These are phyloP conservation scores for Neurospora sp. DNA, from an alignment of 495 filamentous ascomycete species.

Conservation along the genomic window DNA sequence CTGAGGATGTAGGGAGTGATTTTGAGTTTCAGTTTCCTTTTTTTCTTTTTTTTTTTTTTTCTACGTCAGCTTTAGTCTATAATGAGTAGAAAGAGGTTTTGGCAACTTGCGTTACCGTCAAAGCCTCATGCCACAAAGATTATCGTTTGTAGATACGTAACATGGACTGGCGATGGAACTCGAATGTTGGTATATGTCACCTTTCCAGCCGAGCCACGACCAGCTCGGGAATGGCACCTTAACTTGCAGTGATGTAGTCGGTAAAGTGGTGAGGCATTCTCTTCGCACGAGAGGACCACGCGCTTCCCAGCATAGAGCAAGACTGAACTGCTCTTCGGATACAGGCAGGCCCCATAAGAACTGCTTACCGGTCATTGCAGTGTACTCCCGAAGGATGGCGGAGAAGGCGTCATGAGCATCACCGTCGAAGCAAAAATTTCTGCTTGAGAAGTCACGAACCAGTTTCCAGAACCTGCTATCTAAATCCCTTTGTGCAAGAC, in stretches of 20 bases:
- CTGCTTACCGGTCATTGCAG: conserved; percentile 1
- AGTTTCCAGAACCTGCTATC: not conserved
- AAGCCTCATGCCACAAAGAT: too few species aligned
- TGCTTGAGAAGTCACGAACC: fast-evolving
- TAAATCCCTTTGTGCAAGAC: too few species aligned
- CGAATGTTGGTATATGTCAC: not conserved
- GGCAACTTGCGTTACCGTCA: not conserved
- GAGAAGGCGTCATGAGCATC: conserved; percentile 9
- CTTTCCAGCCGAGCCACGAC: conserved; percentile 15
- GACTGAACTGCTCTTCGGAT: not conserved
- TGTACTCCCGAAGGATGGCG: conserved; percentile 3
- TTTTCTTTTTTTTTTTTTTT: not conserved
- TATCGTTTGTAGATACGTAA: not conserved
- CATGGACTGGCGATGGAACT: fast-evolving
- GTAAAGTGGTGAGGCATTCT: not conserved
- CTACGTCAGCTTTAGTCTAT: not conserved
- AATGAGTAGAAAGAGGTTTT: not conserved
- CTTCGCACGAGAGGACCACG: conserved; percentile 1
- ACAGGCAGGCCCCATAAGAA: conserved; percentile 12
- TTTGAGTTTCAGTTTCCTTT: not conserved
- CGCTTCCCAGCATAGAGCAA: conserved; percentile 3
- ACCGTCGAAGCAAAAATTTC: not conserved
- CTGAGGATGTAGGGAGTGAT: not conserved
- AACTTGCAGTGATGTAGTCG: not conserved
- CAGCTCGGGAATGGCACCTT: conserved; percentile 9